phyloP scores from a whole-genome alignment of 768 basidiomycete species.

The Lenzites betulinus region DNA sequence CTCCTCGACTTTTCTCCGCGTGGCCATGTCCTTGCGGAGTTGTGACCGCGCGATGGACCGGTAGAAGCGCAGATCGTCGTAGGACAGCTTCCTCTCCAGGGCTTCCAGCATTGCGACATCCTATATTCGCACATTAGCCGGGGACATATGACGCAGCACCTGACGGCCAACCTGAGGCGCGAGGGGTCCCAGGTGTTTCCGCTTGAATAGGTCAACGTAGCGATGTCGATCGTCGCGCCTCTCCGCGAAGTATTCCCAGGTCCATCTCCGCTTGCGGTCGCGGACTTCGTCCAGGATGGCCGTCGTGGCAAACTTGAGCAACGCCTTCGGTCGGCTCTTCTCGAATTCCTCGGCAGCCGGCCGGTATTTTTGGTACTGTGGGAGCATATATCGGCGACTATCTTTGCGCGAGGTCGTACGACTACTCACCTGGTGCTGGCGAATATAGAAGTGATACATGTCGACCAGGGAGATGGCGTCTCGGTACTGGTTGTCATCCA shows the following conservation, averaged over 20 bases:
- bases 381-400: neutral
- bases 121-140: slow-evolving; percentile 34
- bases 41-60: slow-evolving; percentile 90
- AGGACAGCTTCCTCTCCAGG: slow-evolving; percentile 82
- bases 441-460: slow-evolving; percentile 94
- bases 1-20: slow-evolving; percentile 66
- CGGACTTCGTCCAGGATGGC: slow-evolving; percentile 84
- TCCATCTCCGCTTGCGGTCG: slow-evolving; percentile 84
- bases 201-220: slow-evolving; percentile 86
- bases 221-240: slow-evolving; percentile 83
- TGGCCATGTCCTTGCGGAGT: slow-evolving; percentile 80
- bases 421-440: slow-evolving; percentile 68
- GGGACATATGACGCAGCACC: neutral
- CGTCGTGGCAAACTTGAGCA: slow-evolving; percentile 74
- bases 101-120: slow-evolving; percentile 54
- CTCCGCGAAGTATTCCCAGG: slow-evolving; percentile 88
- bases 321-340: slow-evolving; percentile 61
- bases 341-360: slow-evolving; percentile 63
- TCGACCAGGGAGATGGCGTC: slow-evolving; percentile 91
- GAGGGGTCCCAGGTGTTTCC: slow-evolving; percentile 59
- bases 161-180: slow-evolving; percentile 51
- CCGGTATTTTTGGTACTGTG: slow-evolving; percentile 81
- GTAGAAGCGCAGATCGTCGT: slow-evolving; percentile 97
- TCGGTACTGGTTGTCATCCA: slow-evolving; percentile 94
- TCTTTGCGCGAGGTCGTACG: neutral